Percentiles rank a stretch among this genome's conserved stretches.
phyloP scores from a whole-genome alignment of 2,329 filamentous ascomycete species.

The Pestalotiopsis sp. region DNA sequence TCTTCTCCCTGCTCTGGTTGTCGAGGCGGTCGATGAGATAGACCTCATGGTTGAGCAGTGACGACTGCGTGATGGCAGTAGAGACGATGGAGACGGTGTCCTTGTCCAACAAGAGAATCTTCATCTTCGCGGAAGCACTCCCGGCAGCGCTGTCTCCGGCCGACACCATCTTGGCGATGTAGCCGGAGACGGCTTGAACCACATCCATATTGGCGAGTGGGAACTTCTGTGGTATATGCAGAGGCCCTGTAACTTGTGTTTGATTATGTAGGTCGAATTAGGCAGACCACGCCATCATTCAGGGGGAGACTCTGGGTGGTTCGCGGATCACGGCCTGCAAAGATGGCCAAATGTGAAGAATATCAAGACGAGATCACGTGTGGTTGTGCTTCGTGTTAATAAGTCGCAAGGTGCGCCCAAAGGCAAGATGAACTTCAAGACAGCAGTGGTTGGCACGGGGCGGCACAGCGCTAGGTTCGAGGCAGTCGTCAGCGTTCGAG shows the following conservation, averaged over 20 bases:
- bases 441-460: background rate
- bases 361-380: background rate
- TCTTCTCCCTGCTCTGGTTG: conserved; percentile 88
- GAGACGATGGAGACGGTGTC: conserved; percentile 95
- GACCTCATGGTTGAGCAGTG: conserved; percentile 92
- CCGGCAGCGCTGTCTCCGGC: conserved; percentile 72
- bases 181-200: conserved; percentile 88
- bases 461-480: background rate
- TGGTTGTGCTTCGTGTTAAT: background rate
- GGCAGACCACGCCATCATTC: background rate
- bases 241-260: background rate
- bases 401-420: background rate
- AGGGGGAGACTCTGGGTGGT: background rate
- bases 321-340: background rate
- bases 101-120: conserved; percentile 90
- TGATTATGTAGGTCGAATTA: background rate
- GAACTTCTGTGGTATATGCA: background rate
- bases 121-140: conserved; percentile 87
- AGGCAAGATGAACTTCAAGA: background rate
- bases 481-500: background rate
- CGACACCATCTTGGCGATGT: conserved; percentile 95
- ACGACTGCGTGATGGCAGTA: conserved; percentile 92
- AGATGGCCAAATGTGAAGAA: background rate
- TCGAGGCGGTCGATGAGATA: conserved; percentile 97
- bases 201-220: conserved; percentile 74